Base-by-base conservation (phyloP, 371 early-diverging fungal genomes). In the Syncephalastrum monosporum region DNA sequence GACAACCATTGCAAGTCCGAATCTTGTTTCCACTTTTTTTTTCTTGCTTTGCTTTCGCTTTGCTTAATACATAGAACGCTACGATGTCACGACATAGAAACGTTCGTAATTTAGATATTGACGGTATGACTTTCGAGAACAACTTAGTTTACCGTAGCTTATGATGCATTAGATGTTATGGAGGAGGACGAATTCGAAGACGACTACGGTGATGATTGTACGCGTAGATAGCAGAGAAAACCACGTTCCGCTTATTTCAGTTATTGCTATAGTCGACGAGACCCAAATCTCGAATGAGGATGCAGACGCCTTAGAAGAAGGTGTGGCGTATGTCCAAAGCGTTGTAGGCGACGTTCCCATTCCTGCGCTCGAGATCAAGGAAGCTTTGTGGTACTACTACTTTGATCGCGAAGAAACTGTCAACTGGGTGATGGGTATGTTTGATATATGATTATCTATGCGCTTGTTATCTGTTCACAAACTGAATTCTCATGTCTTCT, bases 41-140 rank as follows among this genome's bases (percentile, higher is more conserved):
- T 33, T 2, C 12, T 33, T 33, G 38, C 38, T 33, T 33, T 33
- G 38, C 38, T 33, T 33, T 33, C 10, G 12, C 38, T 33, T 12
- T 33, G 38, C 27, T 27, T 27, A 27, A 33, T 5, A 33, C 38
- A 33, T 33, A 33, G 10, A 33, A 33, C 38, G 29, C 58, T 51
- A 67, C 14, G 51, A 90, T 91, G 91, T 88, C 90, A 21, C 79
- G 91, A 55, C 91, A 91, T 60, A 77, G 91, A 63, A 79, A 73
- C 52, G 76, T 91, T 48, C 74, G 89, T 61, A 89, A 88, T 62
- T 54, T 91, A 33, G 85, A 85, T 56, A 66, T 86, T 33, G 83
- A 86, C 47, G 89, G 89, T 89, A 81, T 47, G 50, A 33, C 38
- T 10, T 24, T 16, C 13, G 47, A 48, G 27, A 29, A 42, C 17